These are phyloP conservation scores for Apodospora peruviana DNA, from an alignment of 495 filamentous ascomycete species.

Conservation along the genomic window DNA sequence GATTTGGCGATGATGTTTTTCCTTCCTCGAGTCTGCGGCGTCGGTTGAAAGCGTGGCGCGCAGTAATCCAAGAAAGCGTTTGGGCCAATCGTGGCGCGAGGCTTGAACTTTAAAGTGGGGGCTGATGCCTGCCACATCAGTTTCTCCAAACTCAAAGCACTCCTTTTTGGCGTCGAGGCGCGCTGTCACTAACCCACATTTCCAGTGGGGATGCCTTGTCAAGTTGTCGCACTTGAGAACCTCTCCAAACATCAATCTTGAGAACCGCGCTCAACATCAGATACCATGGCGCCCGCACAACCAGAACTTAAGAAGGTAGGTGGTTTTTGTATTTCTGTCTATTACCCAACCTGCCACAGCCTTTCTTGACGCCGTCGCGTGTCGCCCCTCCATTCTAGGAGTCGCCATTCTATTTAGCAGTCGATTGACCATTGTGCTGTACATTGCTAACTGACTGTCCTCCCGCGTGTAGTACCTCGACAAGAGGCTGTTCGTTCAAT, in stretches of 20 bases:
- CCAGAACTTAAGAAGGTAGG: slow-evolving; percentile 95
- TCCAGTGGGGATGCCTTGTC: not conserved
- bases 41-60: too few relatives aligned
- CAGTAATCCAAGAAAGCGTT: not conserved
- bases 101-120: not conserved
- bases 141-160: not conserved
- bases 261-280: slow-evolving; percentile 1
- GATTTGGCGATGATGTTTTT: not conserved
- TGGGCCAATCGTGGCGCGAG: not conserved
- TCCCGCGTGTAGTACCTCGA: slow-evolving; percentile 77
- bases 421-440: too few relatives aligned
- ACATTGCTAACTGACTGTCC: slow-evolving; percentile 5
- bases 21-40: not conserved
- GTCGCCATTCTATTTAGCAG: too few relatives aligned
- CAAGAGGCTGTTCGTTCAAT: slow-evolving; percentile 94
- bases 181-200: not conserved
- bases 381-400: slow-evolving; percentile 7
- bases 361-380: not conserved
- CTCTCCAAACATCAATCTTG: not conserved
- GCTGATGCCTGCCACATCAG: not conserved
- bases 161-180: not conserved
- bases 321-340: not conserved
- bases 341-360: not conserved
- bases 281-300: slow-evolving; percentile 95
- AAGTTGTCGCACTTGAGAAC: not conserved